Base-by-base conservation (phyloP, 2,329 filamentous ascomycete species). In the Phoma sp. region DNA sequence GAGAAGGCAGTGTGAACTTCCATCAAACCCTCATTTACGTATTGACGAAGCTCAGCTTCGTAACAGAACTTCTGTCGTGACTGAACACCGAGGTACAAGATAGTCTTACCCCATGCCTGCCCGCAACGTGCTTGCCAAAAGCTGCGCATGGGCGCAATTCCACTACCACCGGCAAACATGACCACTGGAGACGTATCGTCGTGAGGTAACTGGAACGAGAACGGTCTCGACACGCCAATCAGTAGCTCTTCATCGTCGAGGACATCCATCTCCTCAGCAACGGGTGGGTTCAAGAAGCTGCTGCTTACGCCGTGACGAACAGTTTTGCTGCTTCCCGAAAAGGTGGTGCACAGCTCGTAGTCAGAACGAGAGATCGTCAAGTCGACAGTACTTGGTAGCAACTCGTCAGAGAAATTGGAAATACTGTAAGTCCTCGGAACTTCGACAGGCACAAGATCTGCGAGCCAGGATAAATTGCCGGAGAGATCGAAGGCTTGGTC, bases 1-100 rank as follows among this genome's bases (percentile, higher is more conserved):
- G 82, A 84, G 51, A 85, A 82, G 0, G 82, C 82, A 0, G 82
- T 75, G 47, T 84, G 79, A 0, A 83, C 79, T 54, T 84, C 81
- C 76, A 84, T 80, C 25, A 77, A 71, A 1, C 81, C 81, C 10
- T 76, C 76, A 8, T 76, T 77, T 29, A 82, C 60, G 39, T 67
- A 65, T 31, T 63, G 59, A 33, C 65, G 63, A 22, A 68, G 59
- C 40, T 67, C 65, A 22, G 46, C 40, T 39, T 67, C 65, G 21
- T 67, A 65, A 32, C 60, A 64, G n/a, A 67, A 65, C 48, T 67
- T 65, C 38, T 68, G 59, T 22, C 64, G 47, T 3, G 62, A 62
- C 39, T 67, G 64, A 3, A 65, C 61, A 21, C 64, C 64, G 12
- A 68, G 62, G 29, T 64, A 68, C 2, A 68, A 46, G 3, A 51